Conservation (phyloP, 2,329 filamentous ascomycete species). For the Acrodontium crateriforme region DNA sequence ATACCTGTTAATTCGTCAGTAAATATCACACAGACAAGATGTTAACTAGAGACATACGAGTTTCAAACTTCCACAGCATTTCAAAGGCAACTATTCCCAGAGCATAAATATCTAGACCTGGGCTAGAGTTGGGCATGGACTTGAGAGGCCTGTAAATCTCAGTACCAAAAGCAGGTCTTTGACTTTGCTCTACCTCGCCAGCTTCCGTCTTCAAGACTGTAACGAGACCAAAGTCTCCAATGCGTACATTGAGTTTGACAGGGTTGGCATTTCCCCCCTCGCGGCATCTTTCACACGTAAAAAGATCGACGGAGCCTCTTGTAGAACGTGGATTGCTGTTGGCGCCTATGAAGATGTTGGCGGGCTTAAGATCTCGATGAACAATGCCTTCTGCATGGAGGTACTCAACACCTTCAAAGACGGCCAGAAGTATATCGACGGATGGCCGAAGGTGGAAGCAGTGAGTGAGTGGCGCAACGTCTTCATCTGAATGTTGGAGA, state of each 20-base stretch:
- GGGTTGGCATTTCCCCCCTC: slow-evolving; percentile 7
- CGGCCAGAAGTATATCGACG: slow-evolving; percentile 42
- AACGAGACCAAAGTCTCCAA: slow-evolving; percentile 56
- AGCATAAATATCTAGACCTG: slow-evolving; percentile 43
- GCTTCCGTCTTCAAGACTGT: slow-evolving; percentile 35
- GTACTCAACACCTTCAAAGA: slow-evolving; percentile 51
- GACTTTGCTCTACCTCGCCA: slow-evolving; percentile 2
- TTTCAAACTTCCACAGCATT: slow-evolving; percentile 39
- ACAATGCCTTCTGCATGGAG: slow-evolving; percentile 47
- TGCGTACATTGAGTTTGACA: slow-evolving; percentile 33
- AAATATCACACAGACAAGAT: slow-evolving; percentile 3
- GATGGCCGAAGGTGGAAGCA: slow-evolving; percentile 49
- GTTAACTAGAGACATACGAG: slow-evolving; percentile 19
- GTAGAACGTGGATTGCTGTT: slow-evolving; percentile 16
- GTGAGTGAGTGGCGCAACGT: slow-evolving; percentile 27
- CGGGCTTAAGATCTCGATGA: slow-evolving; percentile 55
- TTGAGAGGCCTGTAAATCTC: slow-evolving; percentile 46
- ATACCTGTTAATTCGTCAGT: slow-evolving; percentile 15
- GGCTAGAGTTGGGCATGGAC: slow-evolving; percentile 25
- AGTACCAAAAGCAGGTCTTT: slow-evolving; percentile 38
- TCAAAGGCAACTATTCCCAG: slow-evolving; percentile 51
- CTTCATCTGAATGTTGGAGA: too few species aligned
- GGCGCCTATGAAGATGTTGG: slow-evolving; percentile 51
- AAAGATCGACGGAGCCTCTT: slow-evolving; percentile 32
- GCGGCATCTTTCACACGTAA: slow-evolving; percentile 33